Evolutionary conservation across 1,139 yeast genomes (phyloP).

Genomic region (Suhomyces coccinellae): DNA sequence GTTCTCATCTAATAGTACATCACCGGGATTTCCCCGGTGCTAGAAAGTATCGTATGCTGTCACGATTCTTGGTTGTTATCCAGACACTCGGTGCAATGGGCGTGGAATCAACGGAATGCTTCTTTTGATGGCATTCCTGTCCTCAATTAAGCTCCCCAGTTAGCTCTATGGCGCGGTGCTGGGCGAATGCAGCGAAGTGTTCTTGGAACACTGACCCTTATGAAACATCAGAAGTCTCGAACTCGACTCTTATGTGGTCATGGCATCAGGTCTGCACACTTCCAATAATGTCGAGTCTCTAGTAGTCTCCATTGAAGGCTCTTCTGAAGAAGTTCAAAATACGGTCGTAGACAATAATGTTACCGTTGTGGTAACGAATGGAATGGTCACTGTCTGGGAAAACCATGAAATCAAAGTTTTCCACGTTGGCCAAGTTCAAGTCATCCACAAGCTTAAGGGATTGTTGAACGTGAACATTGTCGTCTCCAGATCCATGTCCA

Average conservation of each 20-base stretch:
- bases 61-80: too few species aligned
- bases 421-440: conserved; percentile 56
- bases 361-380: conserved; percentile 70
- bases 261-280: background rate
- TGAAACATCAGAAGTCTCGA: background rate
- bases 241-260: too few species aligned
- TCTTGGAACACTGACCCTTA: background rate
- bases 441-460: conserved; percentile 63
- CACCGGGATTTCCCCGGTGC: background rate
- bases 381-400: conserved; percentile 82
- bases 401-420: conserved; percentile 70
- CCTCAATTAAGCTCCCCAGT: too few species aligned
- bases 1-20: background rate
- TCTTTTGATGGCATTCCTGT: too few species aligned
- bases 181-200: too few species aligned
- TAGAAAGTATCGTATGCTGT: too few species aligned
- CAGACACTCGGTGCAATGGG: too few species aligned
- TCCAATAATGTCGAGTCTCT: background rate
- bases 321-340: conserved; percentile 57
- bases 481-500: conserved; percentile 83
- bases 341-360: conserved; percentile 63
- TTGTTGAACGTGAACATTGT: conserved; percentile 79
- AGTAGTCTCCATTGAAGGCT: conserved; percentile 53
- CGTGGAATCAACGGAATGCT: too few species aligned
- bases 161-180: too few species aligned